A percentile compares a stretch with the other conserved stretches of the same genome.
phyloP scores from a whole-genome alignment of 1,284 basidiomycete species.

The Ceratobasidium sp. region DNA sequence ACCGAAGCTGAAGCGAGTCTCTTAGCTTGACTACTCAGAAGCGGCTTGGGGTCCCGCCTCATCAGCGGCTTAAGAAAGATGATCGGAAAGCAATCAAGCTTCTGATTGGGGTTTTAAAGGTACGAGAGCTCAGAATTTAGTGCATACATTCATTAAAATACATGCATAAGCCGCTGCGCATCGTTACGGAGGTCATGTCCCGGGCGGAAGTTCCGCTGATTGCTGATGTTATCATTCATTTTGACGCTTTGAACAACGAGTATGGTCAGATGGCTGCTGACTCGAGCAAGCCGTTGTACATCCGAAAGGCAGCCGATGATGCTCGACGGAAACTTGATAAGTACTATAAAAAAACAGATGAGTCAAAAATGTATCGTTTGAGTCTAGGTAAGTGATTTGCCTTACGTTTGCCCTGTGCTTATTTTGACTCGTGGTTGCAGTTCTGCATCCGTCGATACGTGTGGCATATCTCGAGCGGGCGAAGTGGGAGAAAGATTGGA shows the following conservation, averaged over 20 bases:
- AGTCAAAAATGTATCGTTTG: background rate
- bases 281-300: background rate
- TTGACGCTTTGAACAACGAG: background rate
- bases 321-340: background rate
- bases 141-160: background rate
- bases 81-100: background rate
- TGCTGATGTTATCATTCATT: conserved; percentile 16
- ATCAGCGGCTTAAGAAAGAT: background rate
- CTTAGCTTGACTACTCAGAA: background rate
- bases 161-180: background rate
- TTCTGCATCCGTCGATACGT: conserved; percentile 3
- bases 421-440: background rate
- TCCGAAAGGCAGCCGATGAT: background rate
- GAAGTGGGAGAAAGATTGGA: conserved; percentile 6
- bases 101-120: no score
- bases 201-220: background rate
- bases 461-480: background rate
- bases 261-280: background rate
- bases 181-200: conserved; percentile 3
- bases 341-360: conserved; percentile 5
- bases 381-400: conserved; percentile 3
- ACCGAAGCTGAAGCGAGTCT: no score
- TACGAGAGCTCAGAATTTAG: background rate
- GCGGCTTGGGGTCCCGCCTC: background rate
- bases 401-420: background rate